Base-by-base conservation (phyloP, 75 land plant species). In the Picea sitchensis region DNA sequence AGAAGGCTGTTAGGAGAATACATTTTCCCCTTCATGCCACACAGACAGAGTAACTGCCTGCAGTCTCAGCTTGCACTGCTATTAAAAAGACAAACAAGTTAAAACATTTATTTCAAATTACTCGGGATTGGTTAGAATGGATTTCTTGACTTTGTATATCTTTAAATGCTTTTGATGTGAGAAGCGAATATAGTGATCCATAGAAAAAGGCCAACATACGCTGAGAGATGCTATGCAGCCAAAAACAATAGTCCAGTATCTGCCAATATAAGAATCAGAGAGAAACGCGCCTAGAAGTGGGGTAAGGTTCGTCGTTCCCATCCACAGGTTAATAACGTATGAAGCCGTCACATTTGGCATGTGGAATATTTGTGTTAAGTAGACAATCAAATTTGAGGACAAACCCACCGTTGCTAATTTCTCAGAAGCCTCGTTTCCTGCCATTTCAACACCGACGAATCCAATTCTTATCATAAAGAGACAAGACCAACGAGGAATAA, bases 351-450 rank as follows among this genome's bases (percentile, higher is more conserved):
- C 89, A 64, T 79, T 86, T 13, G 85, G 76, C 86, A 87, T 76
- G 76, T 88, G 76, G 82, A 78, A 85, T 58, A 79, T 38, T 18
- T 20, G 80, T 56, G 77, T 57, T 58, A 92, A 78, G 76, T 88
- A 92, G 73, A 90, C 87, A 83, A 85, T 87, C 73, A 92, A 77
- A 58, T 90, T 90, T 6, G 90, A 78, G 14, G 80, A 8, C 78
- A 92, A 76, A 31, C 95, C 91, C 0, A 87, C 21, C 5, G 92
- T 62, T 1, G 95, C 95, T 72, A 90, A 54, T 58, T 87, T 92
- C 82, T 92, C 95, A 51, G 83, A 92, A 12, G 91, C 87, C 76
- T 92, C 95, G 75, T 90, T 92, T 76, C 90, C 94, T 92, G 83
- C 78, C 54, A 4, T 47, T 32, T 23, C n/a, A 18, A 76, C 5